phyloP scores from a whole-genome alignment of 495 filamentous ascomycete genomes.

The Sporormia fimetaria region DNA sequence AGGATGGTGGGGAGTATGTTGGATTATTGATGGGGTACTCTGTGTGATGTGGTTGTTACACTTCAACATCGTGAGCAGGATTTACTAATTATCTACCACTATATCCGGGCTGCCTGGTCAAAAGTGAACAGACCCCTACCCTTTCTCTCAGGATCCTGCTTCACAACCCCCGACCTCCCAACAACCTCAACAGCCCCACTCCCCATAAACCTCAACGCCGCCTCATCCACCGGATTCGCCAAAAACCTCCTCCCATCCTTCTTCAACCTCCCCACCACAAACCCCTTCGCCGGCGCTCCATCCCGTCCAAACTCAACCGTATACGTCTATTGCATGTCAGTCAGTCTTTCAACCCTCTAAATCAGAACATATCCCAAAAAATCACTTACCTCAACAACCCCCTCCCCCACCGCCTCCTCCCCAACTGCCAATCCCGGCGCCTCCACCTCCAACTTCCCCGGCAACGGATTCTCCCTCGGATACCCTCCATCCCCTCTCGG shows the following conservation, averaged over 20 bases:
- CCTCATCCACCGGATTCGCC: slow-evolving; percentile 39
- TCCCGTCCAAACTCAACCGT: slow-evolving; percentile 42
- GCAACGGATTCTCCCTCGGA: slow-evolving; percentile 34
- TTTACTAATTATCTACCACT: too few species aligned
- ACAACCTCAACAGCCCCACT: slow-evolving; percentile 29
- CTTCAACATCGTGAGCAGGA: too few species aligned
- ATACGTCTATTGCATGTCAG: slow-evolving; percentile 38
- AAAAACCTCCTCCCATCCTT: slow-evolving; percentile 38
- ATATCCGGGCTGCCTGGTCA: slow-evolving; percentile 24
- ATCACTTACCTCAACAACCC: slow-evolving; percentile 39
- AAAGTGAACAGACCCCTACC: slow-evolving; percentile 38
- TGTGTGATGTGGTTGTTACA: too few species aligned
- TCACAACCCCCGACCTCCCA: slow-evolving; percentile 35
- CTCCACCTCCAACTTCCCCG: slow-evolving; percentile 24
- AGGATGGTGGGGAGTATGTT: slow-evolving; percentile 50
- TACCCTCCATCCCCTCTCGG: slow-evolving; percentile 35
- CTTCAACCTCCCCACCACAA: slow-evolving; percentile 40
- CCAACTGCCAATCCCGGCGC: slow-evolving; percentile 33
- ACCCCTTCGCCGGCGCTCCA: slow-evolving; percentile 35
- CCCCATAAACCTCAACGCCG: slow-evolving; percentile 31
- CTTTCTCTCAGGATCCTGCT: slow-evolving; percentile 18
- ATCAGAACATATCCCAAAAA: not conserved
- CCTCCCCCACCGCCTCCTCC: slow-evolving; percentile 35
- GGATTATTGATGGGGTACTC: slow-evolving; percentile 38
- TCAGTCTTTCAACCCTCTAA: not conserved